Evolutionary conservation across 441 rosid species (phyloP).

Genomic region (Syzygium syzygioides): DNA sequence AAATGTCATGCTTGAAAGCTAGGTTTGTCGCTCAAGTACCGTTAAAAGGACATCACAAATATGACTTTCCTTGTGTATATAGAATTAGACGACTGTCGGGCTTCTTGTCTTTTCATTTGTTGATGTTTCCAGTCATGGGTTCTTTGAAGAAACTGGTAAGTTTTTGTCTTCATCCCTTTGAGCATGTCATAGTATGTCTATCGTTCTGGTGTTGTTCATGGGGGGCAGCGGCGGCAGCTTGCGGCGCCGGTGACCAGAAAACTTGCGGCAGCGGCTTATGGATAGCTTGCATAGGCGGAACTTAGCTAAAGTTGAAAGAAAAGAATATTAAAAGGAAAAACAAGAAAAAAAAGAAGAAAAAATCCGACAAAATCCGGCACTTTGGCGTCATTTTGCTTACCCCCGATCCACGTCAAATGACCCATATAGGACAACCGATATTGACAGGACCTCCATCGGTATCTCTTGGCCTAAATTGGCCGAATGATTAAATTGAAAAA

Average conservation of each 20-base stretch:
- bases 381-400: too few species aligned
- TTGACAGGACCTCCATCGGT: too few species aligned
- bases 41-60: not conserved
- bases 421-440: too few species aligned
- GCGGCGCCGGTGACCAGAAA: not conserved
- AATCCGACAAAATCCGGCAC: not conserved
- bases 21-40: constrained; percentile 2
- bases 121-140: not conserved
- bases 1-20: not conserved
- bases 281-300: not conserved
- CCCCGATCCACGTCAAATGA: too few species aligned
- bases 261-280: not conserved
- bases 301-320: not conserved
- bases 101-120: not conserved
- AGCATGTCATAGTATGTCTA: not conserved
- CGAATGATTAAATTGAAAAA: too few species aligned
- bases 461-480: too few species aligned
- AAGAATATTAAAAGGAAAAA: too few species aligned
- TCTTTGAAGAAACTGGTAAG: not conserved
- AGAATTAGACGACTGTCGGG: not conserved
- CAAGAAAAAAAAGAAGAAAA: too few species aligned
- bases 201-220: not conserved
- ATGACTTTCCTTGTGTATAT: too few species aligned
- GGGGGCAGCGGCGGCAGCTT: not conserved
- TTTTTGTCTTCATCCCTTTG: not conserved